Evolutionary conservation across 2,329 filamentous ascomycete genomes (phyloP).

Genomic region (Trichoderma koningii): DNA sequence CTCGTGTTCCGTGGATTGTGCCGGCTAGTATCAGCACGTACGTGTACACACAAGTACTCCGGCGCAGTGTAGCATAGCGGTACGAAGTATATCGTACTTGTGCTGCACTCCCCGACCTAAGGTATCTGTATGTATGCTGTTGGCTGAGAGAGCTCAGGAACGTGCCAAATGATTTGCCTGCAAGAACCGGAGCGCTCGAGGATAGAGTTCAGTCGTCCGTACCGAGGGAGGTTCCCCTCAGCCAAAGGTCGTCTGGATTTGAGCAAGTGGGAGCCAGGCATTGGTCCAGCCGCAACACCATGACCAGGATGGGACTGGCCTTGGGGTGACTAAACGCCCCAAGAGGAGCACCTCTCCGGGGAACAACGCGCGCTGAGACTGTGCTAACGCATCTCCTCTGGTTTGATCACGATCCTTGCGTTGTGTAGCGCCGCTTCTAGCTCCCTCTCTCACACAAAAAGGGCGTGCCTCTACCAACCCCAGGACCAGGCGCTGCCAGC

Average conservation of each 20-base stretch:
- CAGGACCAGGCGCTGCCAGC: background rate
- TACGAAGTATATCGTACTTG: background rate
- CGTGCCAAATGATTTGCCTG: conserved; percentile 1
- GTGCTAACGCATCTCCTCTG: conserved; percentile 23
- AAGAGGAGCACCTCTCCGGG: conserved; percentile 10
- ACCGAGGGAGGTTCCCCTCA: conserved; percentile 21
- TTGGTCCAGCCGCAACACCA: conserved; percentile 22
- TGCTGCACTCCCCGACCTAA: background rate
- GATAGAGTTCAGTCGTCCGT: conserved; percentile 20
- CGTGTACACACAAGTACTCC: background rate
- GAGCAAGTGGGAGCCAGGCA: conserved; percentile 11
- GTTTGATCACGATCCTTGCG: conserved; percentile 25
- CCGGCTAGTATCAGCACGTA: background rate
- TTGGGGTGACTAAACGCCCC: conserved; percentile 12
- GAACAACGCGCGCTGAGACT: conserved; percentile 19
- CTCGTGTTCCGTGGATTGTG: background rate
- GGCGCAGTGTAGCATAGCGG: background rate
- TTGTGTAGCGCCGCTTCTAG: conserved; percentile 19
- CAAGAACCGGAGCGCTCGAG: background rate
- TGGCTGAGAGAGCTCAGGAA: background rate
- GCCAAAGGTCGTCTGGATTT: background rate
- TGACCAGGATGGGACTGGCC: conserved; percentile 15
- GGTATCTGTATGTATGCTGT: too few species aligned
- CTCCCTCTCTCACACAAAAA: background rate
- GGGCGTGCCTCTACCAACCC: background rate